These are phyloP conservation scores for Aureobasidium sp. DNA, from an alignment of 2,329 filamentous ascomycete genomes.

Conservation along the genomic window DNA sequence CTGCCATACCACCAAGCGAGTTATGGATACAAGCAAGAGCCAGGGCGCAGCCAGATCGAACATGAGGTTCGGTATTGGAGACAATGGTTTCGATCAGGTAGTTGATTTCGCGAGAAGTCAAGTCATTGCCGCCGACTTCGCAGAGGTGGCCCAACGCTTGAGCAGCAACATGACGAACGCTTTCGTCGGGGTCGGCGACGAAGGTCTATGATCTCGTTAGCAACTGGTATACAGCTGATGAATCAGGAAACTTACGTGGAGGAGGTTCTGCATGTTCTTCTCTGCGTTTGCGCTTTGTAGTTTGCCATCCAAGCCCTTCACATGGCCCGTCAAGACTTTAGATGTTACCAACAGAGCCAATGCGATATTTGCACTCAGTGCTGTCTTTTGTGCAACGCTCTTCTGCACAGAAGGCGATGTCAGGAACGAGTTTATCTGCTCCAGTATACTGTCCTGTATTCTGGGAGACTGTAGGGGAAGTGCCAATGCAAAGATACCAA, in stretches of 20 bases:
- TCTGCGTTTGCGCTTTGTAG: slow-evolving; percentile 68
- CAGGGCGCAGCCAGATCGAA: slow-evolving; percentile 87
- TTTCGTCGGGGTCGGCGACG: slow-evolving; percentile 73
- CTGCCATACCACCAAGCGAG: slow-evolving; percentile 94
- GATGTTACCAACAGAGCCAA: slow-evolving; percentile 71
- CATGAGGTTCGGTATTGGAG: slow-evolving; percentile 83
- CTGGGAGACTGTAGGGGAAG: slow-evolving; percentile 82
- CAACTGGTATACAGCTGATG: not conserved
- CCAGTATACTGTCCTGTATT: slow-evolving; percentile 90
- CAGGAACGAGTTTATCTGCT: slow-evolving; percentile 86
- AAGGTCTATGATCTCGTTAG: slow-evolving; percentile 44
- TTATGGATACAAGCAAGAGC: slow-evolving; percentile 89
- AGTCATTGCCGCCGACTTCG: slow-evolving; percentile 71
- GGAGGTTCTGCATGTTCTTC: slow-evolving; percentile 56
- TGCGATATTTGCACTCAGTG: slow-evolving; percentile 83
- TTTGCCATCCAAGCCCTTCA: slow-evolving; percentile 64
- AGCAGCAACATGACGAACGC: slow-evolving; percentile 76
- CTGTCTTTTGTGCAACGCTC: slow-evolving; percentile 79
- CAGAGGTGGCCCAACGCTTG: slow-evolving; percentile 80
- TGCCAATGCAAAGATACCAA: slow-evolving; percentile 84
- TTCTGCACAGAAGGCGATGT: slow-evolving; percentile 78
- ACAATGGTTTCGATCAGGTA: slow-evolving; percentile 91
- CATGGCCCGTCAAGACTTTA: slow-evolving; percentile 63
- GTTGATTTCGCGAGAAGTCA: slow-evolving; percentile 85
- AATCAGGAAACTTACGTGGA: slow-evolving; percentile 56